A percentile compares a stretch with the other conserved stretches of the same genome.
Evolutionary conservation across 495 filamentous ascomycete species (phyloP).

Genomic region (Podospora tetraspora): DNA sequence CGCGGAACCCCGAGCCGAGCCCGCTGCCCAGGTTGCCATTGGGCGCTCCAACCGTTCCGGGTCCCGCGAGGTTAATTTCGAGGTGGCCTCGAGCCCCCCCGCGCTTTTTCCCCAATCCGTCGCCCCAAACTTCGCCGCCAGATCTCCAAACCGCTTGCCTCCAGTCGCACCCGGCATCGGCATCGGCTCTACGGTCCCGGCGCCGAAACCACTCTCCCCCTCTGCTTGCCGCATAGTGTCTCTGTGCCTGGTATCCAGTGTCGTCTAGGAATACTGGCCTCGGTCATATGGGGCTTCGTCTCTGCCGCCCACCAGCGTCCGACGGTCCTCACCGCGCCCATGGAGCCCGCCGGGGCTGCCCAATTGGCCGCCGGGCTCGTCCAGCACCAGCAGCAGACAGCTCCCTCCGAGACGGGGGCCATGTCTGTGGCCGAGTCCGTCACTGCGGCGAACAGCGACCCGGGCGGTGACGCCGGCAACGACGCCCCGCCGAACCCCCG

Average conservation of each 20-base stretch:
- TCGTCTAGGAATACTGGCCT: neutral
- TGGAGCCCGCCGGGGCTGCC: constrained; percentile 5
- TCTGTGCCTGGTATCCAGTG: neutral
- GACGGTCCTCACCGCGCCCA: neutral
- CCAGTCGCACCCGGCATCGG: neutral
- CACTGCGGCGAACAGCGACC: constrained; percentile 19
- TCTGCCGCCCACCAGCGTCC: neutral
- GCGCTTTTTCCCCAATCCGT: neutral
- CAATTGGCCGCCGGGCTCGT: neutral
- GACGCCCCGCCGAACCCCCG: constrained; percentile 33
- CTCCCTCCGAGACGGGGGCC: neutral
- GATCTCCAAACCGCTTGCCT: neutral
- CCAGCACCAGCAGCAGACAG: neutral
- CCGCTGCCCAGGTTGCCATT: neutral
- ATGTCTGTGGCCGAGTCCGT: constrained; percentile 4
- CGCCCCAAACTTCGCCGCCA: constrained; percentile 4
- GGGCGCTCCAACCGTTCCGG: neutral
- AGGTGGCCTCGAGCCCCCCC: neutral
- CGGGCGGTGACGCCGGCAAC: constrained; percentile 26
- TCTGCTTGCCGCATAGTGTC: neutral
- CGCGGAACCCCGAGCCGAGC: neutral
- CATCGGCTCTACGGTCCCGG: constrained; percentile 1
- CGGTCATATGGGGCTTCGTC: constrained; percentile 11
- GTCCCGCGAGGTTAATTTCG: neutral
- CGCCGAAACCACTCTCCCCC: neutral